Base-by-base conservation (phyloP, 148 eudicot genomes). In the Chenopodium suecicum region DNA sequence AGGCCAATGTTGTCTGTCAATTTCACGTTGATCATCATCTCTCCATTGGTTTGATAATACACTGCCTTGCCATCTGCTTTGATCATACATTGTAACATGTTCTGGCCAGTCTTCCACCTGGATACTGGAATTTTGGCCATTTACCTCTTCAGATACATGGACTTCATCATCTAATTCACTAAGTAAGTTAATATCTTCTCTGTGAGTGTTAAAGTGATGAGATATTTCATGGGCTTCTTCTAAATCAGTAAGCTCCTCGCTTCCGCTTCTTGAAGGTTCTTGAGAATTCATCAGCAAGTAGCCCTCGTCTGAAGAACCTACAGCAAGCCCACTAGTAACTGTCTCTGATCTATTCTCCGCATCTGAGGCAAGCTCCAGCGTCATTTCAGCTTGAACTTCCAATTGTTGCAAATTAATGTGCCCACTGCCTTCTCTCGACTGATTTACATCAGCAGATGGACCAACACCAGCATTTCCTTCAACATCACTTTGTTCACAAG, bases 41-140 rank as follows among this genome's bases (percentile, higher is more conserved):
- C 81, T 80, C 92, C 89, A 84, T 82, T 75, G 89, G 82, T 75
- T 76, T 60, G 80, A 82, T 76, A 74, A 75, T 48, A 41, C 72
- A 76, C 77, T 78, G 68, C 73, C 78, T 73, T 67, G 85, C 85
- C 74, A 82, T 79, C 46, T 84, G 31, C 85, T 82, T 70, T 87
- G 88, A 56, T 79, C 88, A 85, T 73, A 81, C 67, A 79, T 84
- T 22, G 75, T 68, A 64, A 17, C 84, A 52, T 84, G 77, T 71
- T 88, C 89, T 9, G 84, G 85, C 85, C 82, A 76, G 31, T 86
- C 89, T 74, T 87, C 89, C 22, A 82, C 83, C 58, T 78, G 87
- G 82, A 50, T 73, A 78, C 75, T 83, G 8, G 88, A 73, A 66
- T 79, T 83, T 19, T 81, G 84, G 22, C 68, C 75, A 80, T 82